Conservation (phyloP, 345 rosid species). For the Lepidium sativum region DNA sequence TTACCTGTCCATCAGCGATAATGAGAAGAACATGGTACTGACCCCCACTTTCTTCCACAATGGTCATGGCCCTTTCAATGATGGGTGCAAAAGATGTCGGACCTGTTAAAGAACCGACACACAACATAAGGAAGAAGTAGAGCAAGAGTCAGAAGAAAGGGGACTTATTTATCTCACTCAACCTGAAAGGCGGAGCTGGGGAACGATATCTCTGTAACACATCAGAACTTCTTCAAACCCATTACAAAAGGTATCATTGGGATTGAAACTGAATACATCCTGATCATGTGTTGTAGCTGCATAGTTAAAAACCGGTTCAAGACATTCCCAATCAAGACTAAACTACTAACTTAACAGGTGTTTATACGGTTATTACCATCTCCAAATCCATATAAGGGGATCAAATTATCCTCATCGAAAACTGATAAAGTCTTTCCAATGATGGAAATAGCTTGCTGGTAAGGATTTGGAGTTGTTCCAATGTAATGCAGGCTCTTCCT, state of each 20-base stretch:
- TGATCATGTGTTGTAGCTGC: conserved; percentile 92
- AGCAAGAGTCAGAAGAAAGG: conserved; percentile 8
- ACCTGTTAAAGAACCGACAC: conserved; percentile 33
- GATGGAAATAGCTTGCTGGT: conserved; percentile 80
- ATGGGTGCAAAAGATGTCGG: conserved; percentile 92
- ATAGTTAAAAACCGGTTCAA: conserved; percentile 1
- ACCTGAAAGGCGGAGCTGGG: conserved; percentile 82
- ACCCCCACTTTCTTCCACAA: conserved; percentile 83
- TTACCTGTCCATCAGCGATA: conserved; percentile 94
- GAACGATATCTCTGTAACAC: conserved; percentile 71
- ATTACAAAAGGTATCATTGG: conserved; percentile 49
- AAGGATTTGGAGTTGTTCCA: conserved; percentile 62
- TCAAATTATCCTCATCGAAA: conserved; percentile 79
- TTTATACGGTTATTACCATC: conserved; percentile 35
- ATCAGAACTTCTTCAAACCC: conserved; percentile 89
- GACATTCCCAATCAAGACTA: conserved; percentile 1
- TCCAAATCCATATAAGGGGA: conserved; percentile 85
- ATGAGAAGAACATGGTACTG: conserved; percentile 89
- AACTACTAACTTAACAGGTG: neutral
- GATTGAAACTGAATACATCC: conserved; percentile 78
- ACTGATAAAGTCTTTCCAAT: conserved; percentile 69
- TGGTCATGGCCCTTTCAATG: conserved; percentile 73
- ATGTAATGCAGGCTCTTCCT: conserved; percentile 61
- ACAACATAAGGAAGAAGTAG: conserved; percentile 4
- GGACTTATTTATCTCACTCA: neutral